phyloP scores from a whole-genome alignment of 768 basidiomycete genomes.

The Leucocoprinus sp. region DNA sequence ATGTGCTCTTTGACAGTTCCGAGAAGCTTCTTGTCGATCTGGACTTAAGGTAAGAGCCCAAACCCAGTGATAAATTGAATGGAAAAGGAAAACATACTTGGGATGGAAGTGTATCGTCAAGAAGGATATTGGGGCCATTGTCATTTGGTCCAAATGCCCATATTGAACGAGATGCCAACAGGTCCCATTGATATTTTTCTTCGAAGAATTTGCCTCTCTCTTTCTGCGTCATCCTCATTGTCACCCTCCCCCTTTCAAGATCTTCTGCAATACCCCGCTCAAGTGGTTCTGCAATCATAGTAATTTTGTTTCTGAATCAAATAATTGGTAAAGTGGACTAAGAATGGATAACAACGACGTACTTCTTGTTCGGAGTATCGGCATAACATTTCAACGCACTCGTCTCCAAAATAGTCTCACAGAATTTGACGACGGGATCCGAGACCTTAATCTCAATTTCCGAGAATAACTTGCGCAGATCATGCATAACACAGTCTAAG shows the following conservation, averaged over 20 bases:
- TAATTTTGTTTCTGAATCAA: conserved; percentile 79
- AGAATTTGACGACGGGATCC: conserved; percentile 97
- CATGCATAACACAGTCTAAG: conserved; percentile 95
- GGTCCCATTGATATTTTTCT: conserved; percentile 96
- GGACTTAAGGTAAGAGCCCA: conserved; percentile 3
- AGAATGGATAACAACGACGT: conserved; percentile 20
- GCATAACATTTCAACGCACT: conserved; percentile 98
- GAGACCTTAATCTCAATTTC: conserved; percentile 99
- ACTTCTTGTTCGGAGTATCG: conserved; percentile 99
- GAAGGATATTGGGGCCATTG: conserved; percentile 82
- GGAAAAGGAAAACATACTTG: conserved; percentile 42
- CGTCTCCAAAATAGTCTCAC: conserved; percentile 97
- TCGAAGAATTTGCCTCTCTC: conserved; percentile 95
- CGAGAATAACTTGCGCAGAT: conserved; percentile 82
- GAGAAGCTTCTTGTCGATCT: conserved; percentile 92
- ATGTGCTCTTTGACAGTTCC: conserved; percentile 88
- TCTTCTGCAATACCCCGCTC: conserved; percentile 96
- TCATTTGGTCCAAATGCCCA: conserved; percentile 99
- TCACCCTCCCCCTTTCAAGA: conserved; percentile 86
- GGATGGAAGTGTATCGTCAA: conserved; percentile 94
- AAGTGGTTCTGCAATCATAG: conserved; percentile 98
- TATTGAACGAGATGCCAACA: conserved; percentile 94
- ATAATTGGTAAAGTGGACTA: conserved; percentile 9
- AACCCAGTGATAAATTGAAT: neutral
- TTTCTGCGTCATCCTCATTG: conserved; percentile 92